phyloP scores from a whole-genome alignment of 148 eudicot species.

The Rhododendron mucronatum region DNA sequence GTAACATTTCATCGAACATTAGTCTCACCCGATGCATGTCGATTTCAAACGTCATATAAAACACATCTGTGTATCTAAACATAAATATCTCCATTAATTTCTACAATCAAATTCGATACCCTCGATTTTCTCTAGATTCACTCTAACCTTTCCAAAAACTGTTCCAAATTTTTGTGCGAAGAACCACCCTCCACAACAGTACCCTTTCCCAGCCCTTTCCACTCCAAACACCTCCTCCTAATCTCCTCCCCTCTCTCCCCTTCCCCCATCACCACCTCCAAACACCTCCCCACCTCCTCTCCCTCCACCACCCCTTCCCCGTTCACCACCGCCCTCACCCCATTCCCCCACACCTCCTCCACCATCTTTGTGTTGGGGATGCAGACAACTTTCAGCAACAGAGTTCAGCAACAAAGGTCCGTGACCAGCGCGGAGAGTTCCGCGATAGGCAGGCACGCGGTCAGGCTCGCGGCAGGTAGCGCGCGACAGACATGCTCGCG shows the following conservation, averaged over 20 bases:
- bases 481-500: too few species aligned
- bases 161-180: slow-evolving; percentile 31
- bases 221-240: slow-evolving; percentile 26
- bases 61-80: background rate
- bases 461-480: too few species aligned
- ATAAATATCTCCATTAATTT: background rate
- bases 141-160: slow-evolving; percentile 24
- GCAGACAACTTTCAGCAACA: too few species aligned
- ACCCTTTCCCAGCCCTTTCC: slow-evolving; percentile 35
- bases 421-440: too few species aligned
- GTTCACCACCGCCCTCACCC: slow-evolving; percentile 32
- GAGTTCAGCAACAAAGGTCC: too few species aligned
- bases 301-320: slow-evolving; percentile 33
- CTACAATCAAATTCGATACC: background rate
- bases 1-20: background rate
- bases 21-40: too few species aligned
- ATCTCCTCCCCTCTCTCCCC: slow-evolving; percentile 19
- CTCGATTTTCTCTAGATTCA: background rate
- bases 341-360: slow-evolving; percentile 43
- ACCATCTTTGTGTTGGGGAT: slow-evolving; percentile 56
- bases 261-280: slow-evolving; percentile 35
- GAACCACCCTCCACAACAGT: slow-evolving; percentile 46
- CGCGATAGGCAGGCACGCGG: too few species aligned
- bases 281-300: slow-evolving; percentile 41
- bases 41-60: too few species aligned